Evolutionary conservation across 352 stramenopile species (phyloP).

Genomic region (Globisporangium paroecandrum): DNA sequence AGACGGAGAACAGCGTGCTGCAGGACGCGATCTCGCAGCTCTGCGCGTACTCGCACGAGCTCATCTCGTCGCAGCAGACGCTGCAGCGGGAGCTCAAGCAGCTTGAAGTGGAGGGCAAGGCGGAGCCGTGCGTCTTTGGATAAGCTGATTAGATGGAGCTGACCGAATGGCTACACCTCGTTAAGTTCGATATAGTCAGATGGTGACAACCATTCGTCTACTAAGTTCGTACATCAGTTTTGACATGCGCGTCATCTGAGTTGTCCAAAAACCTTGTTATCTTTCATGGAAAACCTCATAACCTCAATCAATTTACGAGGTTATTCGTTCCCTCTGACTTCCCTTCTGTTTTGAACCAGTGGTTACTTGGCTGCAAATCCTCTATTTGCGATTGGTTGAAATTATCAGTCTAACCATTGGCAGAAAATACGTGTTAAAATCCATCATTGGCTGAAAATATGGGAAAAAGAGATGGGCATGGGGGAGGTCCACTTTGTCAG

Average conservation of each 20-base stretch:
- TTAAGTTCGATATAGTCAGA: not conserved
- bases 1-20: constrained; percentile 50
- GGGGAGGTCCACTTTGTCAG: not conserved
- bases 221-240: not conserved
- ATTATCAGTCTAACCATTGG: not conserved
- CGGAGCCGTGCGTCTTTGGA: constrained; percentile 41
- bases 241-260: not conserved
- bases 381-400: not conserved
- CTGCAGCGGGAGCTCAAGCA: constrained; percentile 47
- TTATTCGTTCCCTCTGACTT: not conserved
- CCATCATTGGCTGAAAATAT: not conserved
- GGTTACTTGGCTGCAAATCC: not conserved
- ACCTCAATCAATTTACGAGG: not conserved
- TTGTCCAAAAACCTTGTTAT: not conserved
- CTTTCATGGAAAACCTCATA: not conserved
- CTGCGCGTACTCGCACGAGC: constrained; percentile 46
- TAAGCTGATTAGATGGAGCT: not conserved
- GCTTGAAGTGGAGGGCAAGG: constrained; percentile 41
- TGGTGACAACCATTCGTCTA: not conserved
- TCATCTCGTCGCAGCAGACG: constrained; percentile 40
- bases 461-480: not conserved
- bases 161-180: not conserved
- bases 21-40: constrained; percentile 49
- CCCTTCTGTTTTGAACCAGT: not conserved
- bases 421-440: not conserved